phyloP scores from a whole-genome alignment of 1,284 basidiomycete species.

The Lentinus polychrous region DNA sequence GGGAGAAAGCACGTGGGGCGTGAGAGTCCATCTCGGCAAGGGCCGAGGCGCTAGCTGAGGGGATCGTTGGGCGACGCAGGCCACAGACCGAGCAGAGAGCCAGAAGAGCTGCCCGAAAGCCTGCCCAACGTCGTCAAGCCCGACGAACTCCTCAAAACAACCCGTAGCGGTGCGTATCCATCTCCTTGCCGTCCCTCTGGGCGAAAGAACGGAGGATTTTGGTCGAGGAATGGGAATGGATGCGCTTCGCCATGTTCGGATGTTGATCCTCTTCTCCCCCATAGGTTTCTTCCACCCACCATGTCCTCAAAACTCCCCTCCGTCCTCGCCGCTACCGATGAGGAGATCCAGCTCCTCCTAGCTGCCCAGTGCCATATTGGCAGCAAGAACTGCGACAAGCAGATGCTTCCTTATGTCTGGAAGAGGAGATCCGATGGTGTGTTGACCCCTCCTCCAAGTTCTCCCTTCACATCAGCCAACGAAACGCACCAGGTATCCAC shows the following conservation, averaged over 20 bases:
- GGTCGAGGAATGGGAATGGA: slow-evolving; percentile 23
- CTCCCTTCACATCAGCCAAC: slow-evolving; percentile 2
- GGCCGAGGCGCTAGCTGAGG: slow-evolving; percentile 8
- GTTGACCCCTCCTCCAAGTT: slow-evolving; percentile 21
- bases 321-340: slow-evolving; percentile 89
- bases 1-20: not conserved
- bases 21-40: slow-evolving; percentile 12
- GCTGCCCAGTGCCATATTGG: slow-evolving; percentile 96
- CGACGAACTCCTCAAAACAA: slow-evolving; percentile 28
- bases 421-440: slow-evolving; percentile 92
- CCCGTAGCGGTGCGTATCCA: slow-evolving; percentile 26
- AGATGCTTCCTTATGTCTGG: slow-evolving; percentile 98
- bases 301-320: slow-evolving; percentile 90
- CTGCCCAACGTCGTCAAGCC: slow-evolving; percentile 26
- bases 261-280: slow-evolving; percentile 22
- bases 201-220: slow-evolving; percentile 24
- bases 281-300: slow-evolving; percentile 24
- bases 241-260: slow-evolving; percentile 23
- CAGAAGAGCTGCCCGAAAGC: slow-evolving; percentile 24
- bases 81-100: slow-evolving; percentile 13
- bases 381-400: slow-evolving; percentile 98
- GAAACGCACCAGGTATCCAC: slow-evolving; percentile 69
- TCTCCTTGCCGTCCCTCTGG: slow-evolving; percentile 10
- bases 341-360: slow-evolving; percentile 93
- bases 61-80: not conserved